These are phyloP conservation scores for Collybiopsis luxurians DNA, from an alignment of 768 basidiomycete species.

Conservation along the genomic window DNA sequence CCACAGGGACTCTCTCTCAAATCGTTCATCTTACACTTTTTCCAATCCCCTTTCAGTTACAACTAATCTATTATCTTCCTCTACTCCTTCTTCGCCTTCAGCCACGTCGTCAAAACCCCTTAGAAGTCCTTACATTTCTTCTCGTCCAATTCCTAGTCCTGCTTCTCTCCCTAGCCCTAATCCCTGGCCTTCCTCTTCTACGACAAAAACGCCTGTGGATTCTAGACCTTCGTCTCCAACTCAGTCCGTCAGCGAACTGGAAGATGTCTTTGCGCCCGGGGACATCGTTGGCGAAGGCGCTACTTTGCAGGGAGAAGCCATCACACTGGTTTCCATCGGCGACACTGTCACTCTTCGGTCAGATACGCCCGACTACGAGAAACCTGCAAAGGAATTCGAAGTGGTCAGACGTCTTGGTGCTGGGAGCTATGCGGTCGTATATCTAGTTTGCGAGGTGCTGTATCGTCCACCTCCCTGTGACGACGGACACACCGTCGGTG, in stretches of 20 bases:
- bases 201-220: conserved; percentile 26
- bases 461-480: conserved; percentile 46
- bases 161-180: conserved; percentile 16
- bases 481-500: conserved; percentile 55
- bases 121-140: conserved; percentile 38
- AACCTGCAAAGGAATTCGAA: conserved; percentile 69
- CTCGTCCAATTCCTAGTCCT: conserved; percentile 28
- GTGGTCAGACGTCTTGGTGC: conserved; percentile 85
- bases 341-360: conserved; percentile 29
- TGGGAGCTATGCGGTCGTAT: conserved; percentile 92
- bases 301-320: conserved; percentile 60
- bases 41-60: conserved; percentile 22
- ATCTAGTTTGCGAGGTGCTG: conserved; percentile 79
- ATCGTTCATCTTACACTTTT: conserved; percentile 8
- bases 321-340: conserved; percentile 55
- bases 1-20: conserved; percentile 28
- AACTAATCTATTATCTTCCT: conserved; percentile 20
- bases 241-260: conserved; percentile 32
- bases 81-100: conserved; percentile 15
- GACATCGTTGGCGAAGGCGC: conserved; percentile 73
- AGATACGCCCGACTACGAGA: conserved; percentile 28
- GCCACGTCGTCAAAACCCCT: conserved; percentile 33
- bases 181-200: conserved; percentile 24
- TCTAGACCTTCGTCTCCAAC: conserved; percentile 20
- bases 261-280: conserved; percentile 69